A percentile compares a stretch with the other conserved stretches of the same genome.
Conservation (phyloP, 1,139 yeast species). For the Yarrowia galli region DNA sequence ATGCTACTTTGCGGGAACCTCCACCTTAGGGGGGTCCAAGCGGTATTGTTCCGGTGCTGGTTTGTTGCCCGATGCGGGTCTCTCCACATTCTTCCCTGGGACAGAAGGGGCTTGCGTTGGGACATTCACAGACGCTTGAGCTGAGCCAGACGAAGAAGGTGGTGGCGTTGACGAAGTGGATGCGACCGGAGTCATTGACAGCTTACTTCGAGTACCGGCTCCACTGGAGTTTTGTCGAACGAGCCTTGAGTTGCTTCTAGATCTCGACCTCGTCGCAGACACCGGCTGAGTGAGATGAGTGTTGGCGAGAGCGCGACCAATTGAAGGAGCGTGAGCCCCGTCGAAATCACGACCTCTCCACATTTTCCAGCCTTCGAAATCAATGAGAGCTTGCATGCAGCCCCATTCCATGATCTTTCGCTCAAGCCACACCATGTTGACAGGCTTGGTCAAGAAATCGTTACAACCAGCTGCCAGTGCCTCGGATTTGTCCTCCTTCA, state of each 20-base stretch:
- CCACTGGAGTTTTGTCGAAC: slow-evolving; percentile 14
- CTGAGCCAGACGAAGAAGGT: not conserved
- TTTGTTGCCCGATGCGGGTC: not conserved
- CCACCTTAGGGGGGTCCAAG: slow-evolving; percentile 13
- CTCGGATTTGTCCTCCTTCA: slow-evolving; percentile 85
- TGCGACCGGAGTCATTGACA: slow-evolving; percentile 15
- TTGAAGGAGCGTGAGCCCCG: slow-evolving; percentile 17
- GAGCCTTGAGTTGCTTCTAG: slow-evolving; percentile 24
- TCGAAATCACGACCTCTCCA: slow-evolving; percentile 60
- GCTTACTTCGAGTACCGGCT: slow-evolving; percentile 6
- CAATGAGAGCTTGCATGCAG: slow-evolving; percentile 94
- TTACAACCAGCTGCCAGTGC: slow-evolving; percentile 97
- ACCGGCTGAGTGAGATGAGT: slow-evolving; percentile 27
- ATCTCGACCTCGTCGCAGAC: slow-evolving; percentile 18
- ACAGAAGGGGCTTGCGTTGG: slow-evolving; percentile 1
- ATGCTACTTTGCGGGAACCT: slow-evolving; percentile 38
- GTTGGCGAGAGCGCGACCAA: slow-evolving; percentile 30
- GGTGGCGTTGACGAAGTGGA: not conserved
- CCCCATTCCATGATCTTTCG: slow-evolving; percentile 95
- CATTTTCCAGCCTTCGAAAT: slow-evolving; percentile 94
- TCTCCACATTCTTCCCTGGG: slow-evolving; percentile 5
- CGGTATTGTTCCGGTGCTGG: slow-evolving; percentile 15
- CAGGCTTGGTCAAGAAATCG: slow-evolving; percentile 96
- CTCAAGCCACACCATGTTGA: slow-evolving; percentile 90
- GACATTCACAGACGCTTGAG: not conserved